These are phyloP conservation scores for Beauveria australis DNA, from an alignment of 2,329 filamentous ascomycete genomes.

Conservation along the genomic window DNA sequence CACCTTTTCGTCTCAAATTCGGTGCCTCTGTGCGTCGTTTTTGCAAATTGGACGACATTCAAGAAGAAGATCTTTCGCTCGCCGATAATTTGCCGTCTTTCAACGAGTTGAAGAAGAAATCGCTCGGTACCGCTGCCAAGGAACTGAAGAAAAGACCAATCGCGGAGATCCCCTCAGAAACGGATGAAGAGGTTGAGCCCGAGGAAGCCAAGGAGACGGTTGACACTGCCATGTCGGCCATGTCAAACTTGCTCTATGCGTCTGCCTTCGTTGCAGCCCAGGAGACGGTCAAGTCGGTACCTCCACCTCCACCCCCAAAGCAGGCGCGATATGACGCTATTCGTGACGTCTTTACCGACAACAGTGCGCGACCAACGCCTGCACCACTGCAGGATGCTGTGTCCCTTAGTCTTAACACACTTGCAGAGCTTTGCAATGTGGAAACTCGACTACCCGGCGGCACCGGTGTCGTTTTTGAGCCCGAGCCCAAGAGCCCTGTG, in stretches of 20 bases:
- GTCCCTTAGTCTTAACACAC: slow-evolving; percentile 22
- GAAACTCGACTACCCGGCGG: slow-evolving; percentile 20
- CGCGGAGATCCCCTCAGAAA: slow-evolving; percentile 20
- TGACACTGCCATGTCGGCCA: slow-evolving; percentile 8
- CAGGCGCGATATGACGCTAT: slow-evolving; percentile 23
- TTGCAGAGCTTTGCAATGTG: slow-evolving; percentile 28
- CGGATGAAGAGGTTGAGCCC: slow-evolving; percentile 18
- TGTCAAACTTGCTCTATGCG: slow-evolving; percentile 16
- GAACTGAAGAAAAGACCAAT: slow-evolving; percentile 25
- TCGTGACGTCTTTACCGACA: slow-evolving; percentile 32
- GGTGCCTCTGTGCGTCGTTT: slow-evolving; percentile 27
- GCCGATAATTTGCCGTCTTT: slow-evolving; percentile 25
- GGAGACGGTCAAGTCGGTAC: slow-evolving; percentile 7
- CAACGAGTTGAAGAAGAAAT: slow-evolving; percentile 26
- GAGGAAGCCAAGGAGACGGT: slow-evolving; percentile 9
- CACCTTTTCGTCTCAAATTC: slow-evolving; percentile 27
- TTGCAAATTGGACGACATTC: slow-evolving; percentile 28
- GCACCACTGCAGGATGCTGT: slow-evolving; percentile 19
- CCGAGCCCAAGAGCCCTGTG: slow-evolving; percentile 6
- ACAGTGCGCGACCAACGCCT: slow-evolving; percentile 21
- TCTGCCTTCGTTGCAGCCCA: slow-evolving; percentile 15
- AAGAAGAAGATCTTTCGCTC: slow-evolving; percentile 24
- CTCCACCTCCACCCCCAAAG: slow-evolving; percentile 10
- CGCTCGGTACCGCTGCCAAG: slow-evolving; percentile 27
- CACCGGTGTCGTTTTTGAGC: not conserved